Evolutionary conservation across 345 rosid species (phyloP), one percentile per base, ranked within the genome.

Genomic region (Litchi chinensis): DNA sequence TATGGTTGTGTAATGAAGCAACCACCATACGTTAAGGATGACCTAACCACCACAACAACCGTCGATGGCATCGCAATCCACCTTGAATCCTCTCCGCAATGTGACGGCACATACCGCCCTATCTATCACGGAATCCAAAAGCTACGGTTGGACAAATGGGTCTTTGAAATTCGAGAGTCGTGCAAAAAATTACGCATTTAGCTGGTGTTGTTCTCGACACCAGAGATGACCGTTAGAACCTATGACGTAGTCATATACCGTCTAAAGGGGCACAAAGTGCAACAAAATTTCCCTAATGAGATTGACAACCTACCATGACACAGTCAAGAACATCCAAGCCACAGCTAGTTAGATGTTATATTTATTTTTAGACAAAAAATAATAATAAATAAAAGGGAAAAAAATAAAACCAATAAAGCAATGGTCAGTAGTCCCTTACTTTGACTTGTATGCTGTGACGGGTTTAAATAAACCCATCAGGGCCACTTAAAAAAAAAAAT

Each of bases 91-190:
- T 50, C 74, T 2, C 2, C 85, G 11, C 74, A 74, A 4, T 10
- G 32, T 28, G 76, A 82, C 22, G 84, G 85, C 57, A 88, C 93
- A 0, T 78, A 92, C 11, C 97, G 91, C 59, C 89, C 93, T 1
- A 79, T 86, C 22, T 93, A 92, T 75, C 87, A 83, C 2, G 97
- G 98, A 2, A 93, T 93, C 44, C 83, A 93, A 22, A 93, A 91
- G 81, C 85, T 97, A 69, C 86, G 88, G 60, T 92, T 97, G 95
- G 97, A 97, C 8, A 92, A 91, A 80, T 93, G 97, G 95, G 98
- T 93, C 70, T 93, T 93, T 2, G 97, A 93, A 77, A 93, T 93
- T 24, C 83, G 97, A 78, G 97, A 93, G 84, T 95, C 97, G 0
- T 86, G 92, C 28, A 93, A 93, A 50, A 93, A 92, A 73, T 87